Evolutionary conservation across 352 stramenopile species (phyloP).

Genomic region (Phytophthora meadii): DNA sequence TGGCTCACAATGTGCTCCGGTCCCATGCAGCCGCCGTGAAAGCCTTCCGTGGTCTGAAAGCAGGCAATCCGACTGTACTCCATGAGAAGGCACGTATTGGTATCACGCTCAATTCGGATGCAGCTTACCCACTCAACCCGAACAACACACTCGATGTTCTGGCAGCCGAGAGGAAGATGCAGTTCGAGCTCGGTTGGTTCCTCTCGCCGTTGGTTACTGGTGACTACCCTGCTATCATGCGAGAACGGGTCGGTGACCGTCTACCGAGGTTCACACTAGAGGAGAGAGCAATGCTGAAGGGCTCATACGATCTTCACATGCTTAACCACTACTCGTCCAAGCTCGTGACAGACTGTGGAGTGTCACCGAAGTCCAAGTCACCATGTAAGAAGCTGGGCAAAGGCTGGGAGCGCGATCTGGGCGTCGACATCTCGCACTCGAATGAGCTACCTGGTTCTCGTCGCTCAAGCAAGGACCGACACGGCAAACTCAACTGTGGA

Average conservation of each 20-base stretch:
- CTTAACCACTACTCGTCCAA: conserved; percentile 94
- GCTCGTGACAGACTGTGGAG: conserved; percentile 57
- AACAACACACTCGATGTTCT: conserved; percentile 47
- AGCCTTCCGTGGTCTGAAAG: conserved; percentile 85
- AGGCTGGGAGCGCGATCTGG: conserved; percentile 60
- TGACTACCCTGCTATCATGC: conserved; percentile 93
- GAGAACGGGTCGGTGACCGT: conserved; percentile 70
- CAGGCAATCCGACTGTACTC: conserved; percentile 27
- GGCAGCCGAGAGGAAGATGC: conserved; percentile 85
- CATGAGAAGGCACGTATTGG: conserved; percentile 80
- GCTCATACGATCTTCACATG: conserved; percentile 93
- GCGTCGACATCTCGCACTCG: conserved; percentile 58
- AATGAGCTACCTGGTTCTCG: conserved; percentile 71
- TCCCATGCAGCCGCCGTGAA: conserved; percentile 89
- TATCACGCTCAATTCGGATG: conserved; percentile 91
- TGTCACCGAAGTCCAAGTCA: conserved; percentile 34
- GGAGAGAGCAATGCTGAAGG: conserved; percentile 71
- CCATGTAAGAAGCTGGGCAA: conserved; percentile 47
- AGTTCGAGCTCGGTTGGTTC: conserved; percentile 94
- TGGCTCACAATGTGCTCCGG: conserved; percentile 90
- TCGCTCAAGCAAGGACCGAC: conserved; percentile 45
- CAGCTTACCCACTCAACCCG: conserved; percentile 76
- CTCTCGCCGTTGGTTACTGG: conserved; percentile 89
- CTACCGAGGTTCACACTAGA: conserved; percentile 89
- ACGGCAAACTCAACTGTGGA: conserved; percentile 52